Conservation (phyloP, 208 protist species). For the Borovskyia barvae region DNA sequence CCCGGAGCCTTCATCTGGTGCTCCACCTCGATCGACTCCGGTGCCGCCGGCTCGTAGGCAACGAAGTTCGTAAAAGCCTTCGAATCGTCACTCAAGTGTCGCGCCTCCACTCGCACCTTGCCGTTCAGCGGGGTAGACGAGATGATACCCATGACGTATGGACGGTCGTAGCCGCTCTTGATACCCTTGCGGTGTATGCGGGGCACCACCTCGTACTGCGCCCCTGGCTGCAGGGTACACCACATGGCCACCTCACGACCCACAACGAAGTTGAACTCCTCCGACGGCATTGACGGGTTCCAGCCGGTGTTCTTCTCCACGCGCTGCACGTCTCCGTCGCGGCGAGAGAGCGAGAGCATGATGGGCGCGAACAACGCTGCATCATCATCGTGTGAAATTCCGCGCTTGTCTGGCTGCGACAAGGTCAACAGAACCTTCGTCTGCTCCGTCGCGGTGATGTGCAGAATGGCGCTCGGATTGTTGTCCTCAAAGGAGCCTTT, state of each 20-base stretch:
- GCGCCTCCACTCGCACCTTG: slow-evolving; percentile 42
- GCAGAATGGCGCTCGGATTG: slow-evolving; percentile 44
- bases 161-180: slow-evolving; percentile 26
- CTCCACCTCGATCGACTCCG: slow-evolving; percentile 25
- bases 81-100: slow-evolving; percentile 26
- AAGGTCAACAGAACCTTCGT: slow-evolving; percentile 41
- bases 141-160: slow-evolving; percentile 53
- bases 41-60: slow-evolving; percentile 16
- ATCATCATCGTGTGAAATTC: slow-evolving; percentile 15
- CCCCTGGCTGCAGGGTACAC: slow-evolving; percentile 50
- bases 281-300: slow-evolving; percentile 29
- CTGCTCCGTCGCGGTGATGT: slow-evolving; percentile 38
- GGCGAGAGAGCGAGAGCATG: slow-evolving; percentile 48
- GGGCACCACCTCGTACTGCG: slow-evolving; percentile 64
- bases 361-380: slow-evolving; percentile 43
- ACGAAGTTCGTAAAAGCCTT: slow-evolving; percentile 49
- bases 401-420: slow-evolving; percentile 74
- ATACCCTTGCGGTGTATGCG: slow-evolving; percentile 59
- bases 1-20: slow-evolving; percentile 36
- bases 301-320: slow-evolving; percentile 31
- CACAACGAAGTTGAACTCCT: slow-evolving; percentile 54
- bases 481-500: slow-evolving; percentile 44
- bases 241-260: slow-evolving; percentile 55
- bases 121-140: slow-evolving; percentile 23
- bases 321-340: slow-evolving; percentile 17